Conservation (phyloP, 306 rosid genomes). For the Sicyos edulis region DNA sequence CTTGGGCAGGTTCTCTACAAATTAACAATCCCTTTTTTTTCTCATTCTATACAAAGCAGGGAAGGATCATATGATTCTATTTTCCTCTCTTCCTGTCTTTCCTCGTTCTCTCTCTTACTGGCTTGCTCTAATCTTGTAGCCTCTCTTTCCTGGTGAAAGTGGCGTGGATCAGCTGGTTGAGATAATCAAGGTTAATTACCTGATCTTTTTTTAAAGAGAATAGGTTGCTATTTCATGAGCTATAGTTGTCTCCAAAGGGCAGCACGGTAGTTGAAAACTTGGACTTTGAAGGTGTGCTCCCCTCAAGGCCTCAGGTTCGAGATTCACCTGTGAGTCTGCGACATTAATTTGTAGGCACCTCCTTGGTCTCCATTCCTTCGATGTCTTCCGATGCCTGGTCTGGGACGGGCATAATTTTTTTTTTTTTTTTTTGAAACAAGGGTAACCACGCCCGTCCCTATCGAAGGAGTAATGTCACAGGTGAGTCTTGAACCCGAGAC, state of each 20-base stretch:
- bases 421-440: too few relatives aligned
- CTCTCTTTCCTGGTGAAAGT: constrained; percentile 64
- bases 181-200: constrained; percentile 50
- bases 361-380: too few relatives aligned
- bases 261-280: too few relatives aligned
- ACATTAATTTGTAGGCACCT: too few relatives aligned
- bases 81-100: background rate
- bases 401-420: too few relatives aligned
- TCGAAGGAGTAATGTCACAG: too few relatives aligned
- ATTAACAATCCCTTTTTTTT: background rate
- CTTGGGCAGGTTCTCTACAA: constrained; percentile 53
- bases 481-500: too few relatives aligned
- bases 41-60: background rate
- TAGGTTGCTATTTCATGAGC: background rate
- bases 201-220: background rate
- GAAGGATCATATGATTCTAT: background rate
- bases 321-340: too few relatives aligned
- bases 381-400: too few relatives aligned
- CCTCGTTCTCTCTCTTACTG: constrained; percentile 13
- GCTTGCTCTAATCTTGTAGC: constrained; percentile 37
- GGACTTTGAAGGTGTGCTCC: too few relatives aligned
- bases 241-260: background rate
- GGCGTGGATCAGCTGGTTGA: constrained; percentile 77
- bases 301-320: too few relatives aligned
- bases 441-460: too few relatives aligned